Evolutionary conservation across 208 protist genomes (phyloP), one percentile per base, ranked within the genome.

Genomic region (Angomonas deanei): DNA sequence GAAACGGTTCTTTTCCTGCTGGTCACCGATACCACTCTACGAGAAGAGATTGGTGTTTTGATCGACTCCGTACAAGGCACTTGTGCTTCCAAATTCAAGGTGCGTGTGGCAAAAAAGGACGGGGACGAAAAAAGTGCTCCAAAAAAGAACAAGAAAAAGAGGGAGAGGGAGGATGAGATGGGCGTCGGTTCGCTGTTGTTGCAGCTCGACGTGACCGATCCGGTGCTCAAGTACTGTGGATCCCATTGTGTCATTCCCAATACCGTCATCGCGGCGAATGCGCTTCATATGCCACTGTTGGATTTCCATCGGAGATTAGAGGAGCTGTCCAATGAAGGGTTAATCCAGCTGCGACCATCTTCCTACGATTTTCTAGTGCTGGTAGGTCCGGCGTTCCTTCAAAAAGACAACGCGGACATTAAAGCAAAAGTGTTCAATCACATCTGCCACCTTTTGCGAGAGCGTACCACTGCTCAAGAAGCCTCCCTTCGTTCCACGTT

Each of bases 1-100:
- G 89, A 92, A 66, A 96, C 86, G 17, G 61, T 96, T 13, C 64
- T 96, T 0, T 96, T 93, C 55, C 56, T 91, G 47, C 30, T 95
- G 30, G 46, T 91, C 1, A 74, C 75, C 1, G 55, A 42, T 13
- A 30, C 30, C 28, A 2, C 3, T 5, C 13, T 30, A 28, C 1
- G 8, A 5, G 28, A 48, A 6, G 24, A 27, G 15, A 10, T 23
- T 2, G 48, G 11, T 0, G 10, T 36, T 1, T 17, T 78, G 46
- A 78, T 89, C 49, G 68, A 64, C 47, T 55, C 67, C 1, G 71
- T 88, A 23, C 67, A 62, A 17, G 81, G 87, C 21, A 80, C 59
- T 11, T 75, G 66, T 34, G 66, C 78, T 3, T 68, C 86, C 5
- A 69, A 67, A 21, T 91, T 81, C 64, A 76, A 73, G 56, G 64